Evolutionary conservation across 805 yeast species (phyloP), one percentile per base, ranked within the genome.

Genomic region (Lachancea thermotolerans): DNA sequence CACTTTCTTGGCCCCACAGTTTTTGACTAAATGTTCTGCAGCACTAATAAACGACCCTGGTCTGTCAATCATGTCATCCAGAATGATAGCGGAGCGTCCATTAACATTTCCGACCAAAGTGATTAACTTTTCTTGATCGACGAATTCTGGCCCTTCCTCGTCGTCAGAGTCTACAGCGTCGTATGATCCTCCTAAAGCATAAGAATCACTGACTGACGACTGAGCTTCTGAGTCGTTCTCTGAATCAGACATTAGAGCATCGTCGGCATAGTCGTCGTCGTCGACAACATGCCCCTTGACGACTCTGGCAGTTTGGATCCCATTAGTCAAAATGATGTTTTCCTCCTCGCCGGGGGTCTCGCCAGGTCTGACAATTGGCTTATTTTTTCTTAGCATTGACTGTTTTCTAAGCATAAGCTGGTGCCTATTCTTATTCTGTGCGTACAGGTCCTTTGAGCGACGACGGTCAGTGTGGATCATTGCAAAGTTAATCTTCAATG

Each of bases 381-480:
- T 70, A 45, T 58, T 69, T 57, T 67, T 73, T 67, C 68, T 74
- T 51, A 54, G 64, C 69, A 68, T 73, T 15, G 74, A 69, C 66
- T 67, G 77, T 62, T 70, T 77, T 69, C 73, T 70, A 52, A 62
- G 54, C 54, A 64, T 68, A 40, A 64, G 52, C 36, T 55, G 60
- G 35, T 60, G 62, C 45, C 59, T 54, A 46, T 62, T 66, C 49
- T 62, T 67, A 44, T 70, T 70, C 51, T 70, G 72, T 12, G 74
- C 59, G 46, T 67, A 65, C 37, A 68, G 56, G 66, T 85, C 95
- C 56, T 83, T 83, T 37, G 82, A 77, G 67, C 99, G 81, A 68
- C 97, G 82, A 62, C 98, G 80, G 69, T 93, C 99, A 16, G 99
- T 93, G 64, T 93, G 98, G 55, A 95, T 91, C 98, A 93, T 91